Base-by-base conservation (phyloP, 1,284 basidiomycete genomes). In the Austroboletus novae-zelandiae region DNA sequence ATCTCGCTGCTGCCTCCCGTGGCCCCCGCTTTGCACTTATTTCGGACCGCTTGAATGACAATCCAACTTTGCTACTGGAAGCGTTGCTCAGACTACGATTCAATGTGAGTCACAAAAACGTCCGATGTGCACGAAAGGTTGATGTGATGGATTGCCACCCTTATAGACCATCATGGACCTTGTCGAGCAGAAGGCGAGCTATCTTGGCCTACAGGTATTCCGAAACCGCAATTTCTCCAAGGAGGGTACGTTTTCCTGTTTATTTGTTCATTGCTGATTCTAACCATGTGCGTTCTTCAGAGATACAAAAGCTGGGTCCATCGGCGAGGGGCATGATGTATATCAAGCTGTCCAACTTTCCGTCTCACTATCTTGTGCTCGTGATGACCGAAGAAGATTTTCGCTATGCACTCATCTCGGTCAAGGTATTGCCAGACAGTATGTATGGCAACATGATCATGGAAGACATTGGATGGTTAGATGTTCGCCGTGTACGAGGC, bases 381-480 rank as follows among this genome's bases (percentile, higher is more conserved):
- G 83, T 87, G 42, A 84, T 92, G 57, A 84, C 84, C 1, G 87
- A 90, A 60, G 79, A 84, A 45, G 78, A 83, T 47, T 86, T 90
- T 61, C 80, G 81, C 43, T 91, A 84, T 61, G 91, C 89, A 4
- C 77, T 91, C 34, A 86, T 90, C 50, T 81, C 77, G 14, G 81
- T 80, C 40, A 74, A 75, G 57, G 68, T 76, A 2, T 62, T 80
- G 9, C 61, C 74, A 1, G 78, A 81, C 10, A 76, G 76, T 14
- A 74, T 78, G 67, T 83, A 76, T 57, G 71, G 74, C 8, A 77
- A 76, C 48, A 74, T 88, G 69, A 71, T 80, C 29, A 80, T 91
- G 74, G 77, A 81, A 50, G 87, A 91, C 60, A 84, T 91, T 47
- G 87, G 81, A 2, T 92, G 87, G 87, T 68, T 92, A 39, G 83